These are phyloP conservation scores for Atractiella rhizophila DNA, from an alignment of 768 basidiomycete genomes.

Conservation along the genomic window DNA sequence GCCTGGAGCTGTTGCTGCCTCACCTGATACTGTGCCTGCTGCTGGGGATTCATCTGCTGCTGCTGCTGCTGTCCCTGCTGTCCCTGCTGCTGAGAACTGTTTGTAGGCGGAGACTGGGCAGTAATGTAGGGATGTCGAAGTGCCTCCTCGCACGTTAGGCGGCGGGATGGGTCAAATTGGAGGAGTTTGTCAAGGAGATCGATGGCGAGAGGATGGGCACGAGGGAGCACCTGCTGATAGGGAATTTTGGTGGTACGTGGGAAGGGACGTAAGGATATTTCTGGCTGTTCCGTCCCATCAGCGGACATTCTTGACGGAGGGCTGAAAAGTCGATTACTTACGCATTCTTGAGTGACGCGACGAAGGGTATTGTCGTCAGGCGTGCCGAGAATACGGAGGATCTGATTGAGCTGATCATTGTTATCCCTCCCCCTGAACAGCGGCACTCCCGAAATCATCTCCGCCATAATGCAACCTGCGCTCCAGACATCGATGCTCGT, in stretches of 20 bases:
- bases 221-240: constrained; percentile 53
- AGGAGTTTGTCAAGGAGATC: constrained; percentile 82
- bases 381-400: constrained; percentile 90
- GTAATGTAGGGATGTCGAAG: constrained; percentile 82
- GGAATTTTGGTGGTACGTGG: constrained; percentile 66
- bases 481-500: constrained; percentile 98
- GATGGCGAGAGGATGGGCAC: constrained; percentile 65
- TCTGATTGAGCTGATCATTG: constrained; percentile 88
- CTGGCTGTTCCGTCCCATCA: constrained; percentile 32
- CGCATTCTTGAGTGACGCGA: constrained; percentile 65
- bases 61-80: background rate
- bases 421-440: constrained; percentile 92
- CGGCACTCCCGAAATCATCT: constrained; percentile 95
- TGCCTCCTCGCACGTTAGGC: constrained; percentile 73
- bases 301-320: background rate
- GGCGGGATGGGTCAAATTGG: constrained; percentile 81
- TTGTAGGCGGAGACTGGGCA: too few species aligned
- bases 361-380: constrained; percentile 65
- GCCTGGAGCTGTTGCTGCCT: too few species aligned
- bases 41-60: background rate
- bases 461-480: constrained; percentile 95
- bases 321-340: background rate
- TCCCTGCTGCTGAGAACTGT: background rate
- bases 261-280: constrained; percentile 57
- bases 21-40: too few species aligned